Evolutionary conservation across 345 rosid species (phyloP).

Genomic region (Citrus mangshanensis): DNA sequence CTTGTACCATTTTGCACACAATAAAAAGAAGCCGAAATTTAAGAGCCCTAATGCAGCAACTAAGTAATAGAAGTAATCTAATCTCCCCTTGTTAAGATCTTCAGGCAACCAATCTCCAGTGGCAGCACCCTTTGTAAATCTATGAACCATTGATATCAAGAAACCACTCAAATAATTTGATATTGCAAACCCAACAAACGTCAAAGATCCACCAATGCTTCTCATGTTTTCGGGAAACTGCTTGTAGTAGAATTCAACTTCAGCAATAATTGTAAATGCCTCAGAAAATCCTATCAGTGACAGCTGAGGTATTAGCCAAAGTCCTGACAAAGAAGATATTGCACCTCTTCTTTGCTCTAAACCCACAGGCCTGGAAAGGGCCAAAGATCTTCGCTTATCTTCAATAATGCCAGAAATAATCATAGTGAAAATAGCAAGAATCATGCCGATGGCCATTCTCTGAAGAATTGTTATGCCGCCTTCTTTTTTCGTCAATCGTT

Average conservation of each 20-base stretch:
- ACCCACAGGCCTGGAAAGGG: constrained; percentile 24
- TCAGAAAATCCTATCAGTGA: constrained; percentile 29
- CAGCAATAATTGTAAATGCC: constrained; percentile 28
- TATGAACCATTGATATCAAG: constrained; percentile 38
- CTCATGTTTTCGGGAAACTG: constrained; percentile 59
- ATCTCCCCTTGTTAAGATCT: constrained; percentile 52
- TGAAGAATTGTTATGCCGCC: constrained; percentile 42
- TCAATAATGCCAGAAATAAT: constrained; percentile 31
- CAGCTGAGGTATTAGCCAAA: constrained; percentile 46
- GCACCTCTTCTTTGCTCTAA: constrained; percentile 24
- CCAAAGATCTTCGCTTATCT: constrained; percentile 21
- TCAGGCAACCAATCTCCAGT: constrained; percentile 46
- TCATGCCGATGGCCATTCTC: constrained; percentile 31
- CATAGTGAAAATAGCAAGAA: constrained; percentile 33
- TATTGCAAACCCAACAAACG: constrained; percentile 26
- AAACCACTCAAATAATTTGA: constrained; percentile 39
- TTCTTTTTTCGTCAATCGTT: constrained; percentile 27
- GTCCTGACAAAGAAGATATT: constrained; percentile 34
- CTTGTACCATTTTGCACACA: constrained; percentile 40
- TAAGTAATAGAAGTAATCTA: constrained; percentile 43
- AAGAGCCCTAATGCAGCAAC: constrained; percentile 32
- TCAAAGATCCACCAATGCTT: constrained; percentile 38
- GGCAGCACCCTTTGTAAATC: constrained; percentile 19
- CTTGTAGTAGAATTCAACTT: constrained; percentile 48
- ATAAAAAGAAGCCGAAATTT: constrained; percentile 36